Base-by-base conservation (phyloP, 306 rosid species). In the Trifolium repens region DNA sequence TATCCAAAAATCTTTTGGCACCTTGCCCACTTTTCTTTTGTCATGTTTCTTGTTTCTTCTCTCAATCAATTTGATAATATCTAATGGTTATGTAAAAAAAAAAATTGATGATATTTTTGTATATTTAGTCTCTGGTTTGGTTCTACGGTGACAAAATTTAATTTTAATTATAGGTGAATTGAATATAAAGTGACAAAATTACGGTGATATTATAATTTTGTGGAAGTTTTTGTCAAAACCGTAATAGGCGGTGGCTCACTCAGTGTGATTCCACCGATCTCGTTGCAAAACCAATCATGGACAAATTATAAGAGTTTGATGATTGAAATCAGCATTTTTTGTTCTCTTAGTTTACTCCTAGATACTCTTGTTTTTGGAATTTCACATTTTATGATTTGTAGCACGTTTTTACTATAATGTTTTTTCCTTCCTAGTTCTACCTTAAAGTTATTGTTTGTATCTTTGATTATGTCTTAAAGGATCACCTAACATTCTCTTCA, bases 1-100 rank as follows among this genome's bases (percentile, higher is more conserved):
- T 81, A 61, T 65, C 81, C 81, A 70, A 66, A 70, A 74, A 39
- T 69, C 73, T 84, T 42, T 42, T 66, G 53, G 16, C 69, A n/a
- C 42, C 7, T 84, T 73, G 72, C 69, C 69, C 79, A 22, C 69
- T 50, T 64, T 70, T 63, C 64, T 44, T 68, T 64, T 55, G 35
- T 54, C 67, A 54, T 73, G 58, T 61, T 47, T 57, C 61, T 63
- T 78, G 75, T 71, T 74, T 78, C 57, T 58, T 73, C 75, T 70
- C 59, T 44, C 72, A 39, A 77, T 75, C 15, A 61, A 32, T 32
- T 32, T 32, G 30, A 27, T 27, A 27, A 27, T 27, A 27, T 27
- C 30, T 27, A 27, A 27, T 27, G 30, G 30, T 27, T 27, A 27
- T 27, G 30, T 27, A 0, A 27, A 27, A 27, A 27, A 27, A 27